Evolutionary conservation across 2,329 filamentous ascomycete species (phyloP), one percentile per base, ranked within the genome.

Genomic region (Lojkania enalia): DNA sequence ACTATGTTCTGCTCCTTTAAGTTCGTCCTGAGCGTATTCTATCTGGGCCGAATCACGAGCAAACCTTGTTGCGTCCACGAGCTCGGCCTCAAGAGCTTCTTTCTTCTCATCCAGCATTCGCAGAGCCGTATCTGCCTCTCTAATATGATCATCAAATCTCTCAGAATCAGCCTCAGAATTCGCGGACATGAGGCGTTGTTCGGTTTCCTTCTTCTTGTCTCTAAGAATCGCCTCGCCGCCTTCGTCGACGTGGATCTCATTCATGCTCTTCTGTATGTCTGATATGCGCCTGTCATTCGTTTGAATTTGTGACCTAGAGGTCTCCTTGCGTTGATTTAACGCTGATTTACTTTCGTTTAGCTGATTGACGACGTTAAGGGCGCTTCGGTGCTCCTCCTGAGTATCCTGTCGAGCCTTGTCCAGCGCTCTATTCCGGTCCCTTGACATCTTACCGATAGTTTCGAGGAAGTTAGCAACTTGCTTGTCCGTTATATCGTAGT

Each of bases 21-120:
- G 71, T 61, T 96, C 88, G 57, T 90, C 91, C 60, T 87, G 90
- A 23, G 91, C 79, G 56, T 88, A 84, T 45, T 95, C 88, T 9
- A 99, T 78, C 57, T 88, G 86, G 11, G 92, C 94, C 27, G 90
- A 81, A 51, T 95, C 90, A 3, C 86, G 84, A 4, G 90, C 90
- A 45, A 88, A 81, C 45, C 85, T 84, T 2, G 88, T 95, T 46
- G 86, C 89, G 58, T 95, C 87, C 6, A 90, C 80, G 25, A 96
- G 80, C 63, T 97, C 92, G n/a, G 79, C 75, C 33, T 86, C 85
- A 20, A 97, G 77, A 54, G 78, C 83, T 25, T 87, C 83, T 47
- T 81, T 85, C 58, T 87, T 83, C 15, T 80, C 82, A 59, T 96
- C 90, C 1, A 95, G 71, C 32, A 80, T 76, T 49, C 82, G 81